Conservation (phyloP, 2,329 filamentous ascomycete genomes). For the Fusarium sublunatum region DNA sequence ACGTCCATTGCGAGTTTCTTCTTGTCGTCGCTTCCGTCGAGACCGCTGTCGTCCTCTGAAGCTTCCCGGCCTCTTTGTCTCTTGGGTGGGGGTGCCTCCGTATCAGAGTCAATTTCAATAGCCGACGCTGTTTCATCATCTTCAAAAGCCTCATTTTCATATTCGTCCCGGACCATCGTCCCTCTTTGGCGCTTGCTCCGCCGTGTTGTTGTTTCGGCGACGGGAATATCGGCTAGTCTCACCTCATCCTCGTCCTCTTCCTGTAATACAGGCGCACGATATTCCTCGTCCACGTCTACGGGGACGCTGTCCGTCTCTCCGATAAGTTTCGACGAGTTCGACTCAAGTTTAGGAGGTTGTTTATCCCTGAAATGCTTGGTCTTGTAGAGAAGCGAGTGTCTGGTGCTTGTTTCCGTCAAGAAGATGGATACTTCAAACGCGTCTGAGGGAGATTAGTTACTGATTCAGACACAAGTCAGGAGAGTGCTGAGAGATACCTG, state of each 20-base stretch:
- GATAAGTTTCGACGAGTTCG: slow-evolving; percentile 72
- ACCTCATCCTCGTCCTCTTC: slow-evolving; percentile 60
- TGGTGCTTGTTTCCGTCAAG: slow-evolving; percentile 84
- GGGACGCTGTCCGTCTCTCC: slow-evolving; percentile 65
- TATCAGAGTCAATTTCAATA: slow-evolving; percentile 55
- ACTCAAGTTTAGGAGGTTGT: slow-evolving; percentile 63
- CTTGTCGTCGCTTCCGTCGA: slow-evolving; percentile 73
- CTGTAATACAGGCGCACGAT: slow-evolving; percentile 54
- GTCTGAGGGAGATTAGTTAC: slow-evolving; percentile 64
- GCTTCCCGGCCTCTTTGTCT: slow-evolving; percentile 52
- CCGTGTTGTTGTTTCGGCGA: slow-evolving; percentile 33
- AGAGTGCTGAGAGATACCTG: slow-evolving; percentile 66
- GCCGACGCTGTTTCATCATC: slow-evolving; percentile 52
- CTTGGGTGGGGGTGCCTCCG: slow-evolving; percentile 59
- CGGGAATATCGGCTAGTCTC: slow-evolving; percentile 52
- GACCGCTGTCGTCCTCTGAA: slow-evolving; percentile 46
- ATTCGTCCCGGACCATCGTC: slow-evolving; percentile 46
- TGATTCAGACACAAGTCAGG: neutral
- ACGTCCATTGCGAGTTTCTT: slow-evolving; percentile 91
- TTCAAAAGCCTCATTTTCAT: slow-evolving; percentile 46
- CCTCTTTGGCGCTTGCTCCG: slow-evolving; percentile 49
- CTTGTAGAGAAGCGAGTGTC: slow-evolving; percentile 88
- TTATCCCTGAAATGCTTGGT: slow-evolving; percentile 80
- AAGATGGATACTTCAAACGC: slow-evolving; percentile 97
- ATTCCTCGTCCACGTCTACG: slow-evolving; percentile 61